Evolutionary conservation across 2,329 filamentous ascomycete genomes (phyloP), one percentile per base, ranked within the genome.

Genomic region (Fusarium sp.): DNA sequence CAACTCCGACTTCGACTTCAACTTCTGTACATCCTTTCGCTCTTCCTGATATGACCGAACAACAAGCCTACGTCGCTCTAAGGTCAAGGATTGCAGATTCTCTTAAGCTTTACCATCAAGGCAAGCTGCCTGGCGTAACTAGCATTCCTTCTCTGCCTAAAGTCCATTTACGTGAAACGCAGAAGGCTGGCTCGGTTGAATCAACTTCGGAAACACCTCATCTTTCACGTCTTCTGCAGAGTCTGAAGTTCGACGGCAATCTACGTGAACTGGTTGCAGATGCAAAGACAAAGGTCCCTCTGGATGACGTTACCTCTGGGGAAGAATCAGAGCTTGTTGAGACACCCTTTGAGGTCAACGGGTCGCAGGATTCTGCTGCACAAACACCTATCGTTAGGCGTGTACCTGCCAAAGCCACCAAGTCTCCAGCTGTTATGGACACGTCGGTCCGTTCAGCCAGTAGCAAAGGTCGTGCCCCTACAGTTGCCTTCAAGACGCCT

Each of bases 211-310:
- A 85, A 31, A 84, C 86, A 14, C 90, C 90, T 13, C 82, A 90
- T 74, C 79, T 93, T 17, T 91, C 89, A 27, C 82, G 82, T 36
- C 75, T 91, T 42, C 79, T 92, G 76, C 80, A 85, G 65, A 82
- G 78, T 61, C 83, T 81, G 70, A 88, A 88, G 31, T 83, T 89
- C 66, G 77, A 78, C 57, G 80, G 86, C 47, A 83, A 91, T 68
- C 76, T 91, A 49, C 73, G 78, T 56, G 80, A 85, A 50, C 72
- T 82, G 65, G 86, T 89, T 45, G 77, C 77, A 48, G 85, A 88
- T 65, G 84, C 85, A 21, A 88, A 84, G 76, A 81, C 78, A 32
- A 82, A 78, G 70, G 65, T 83, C 45, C 78, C 81, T 50, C 58
- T 82, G 45, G 81, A 85, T 39, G 81, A 84, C 32, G 52, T 80